Percentiles rank a stretch among this genome's conserved stretches.
phyloP scores from a whole-genome alignment of 495 filamentous ascomycete species.

The Tuber umbilicatum region DNA sequence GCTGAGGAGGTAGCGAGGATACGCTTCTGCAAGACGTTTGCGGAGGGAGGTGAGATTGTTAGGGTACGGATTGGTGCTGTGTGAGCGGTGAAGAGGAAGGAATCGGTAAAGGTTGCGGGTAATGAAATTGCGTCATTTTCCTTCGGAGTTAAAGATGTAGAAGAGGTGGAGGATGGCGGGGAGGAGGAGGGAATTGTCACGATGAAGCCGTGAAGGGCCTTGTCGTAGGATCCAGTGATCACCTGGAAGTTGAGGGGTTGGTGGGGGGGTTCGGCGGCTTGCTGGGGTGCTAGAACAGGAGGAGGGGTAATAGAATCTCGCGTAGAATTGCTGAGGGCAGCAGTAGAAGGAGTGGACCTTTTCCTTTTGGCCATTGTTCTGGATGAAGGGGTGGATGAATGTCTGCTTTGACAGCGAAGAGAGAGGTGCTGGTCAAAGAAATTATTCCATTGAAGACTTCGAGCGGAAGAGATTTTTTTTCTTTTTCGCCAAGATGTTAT shows the following conservation, averaged over 20 bases:
- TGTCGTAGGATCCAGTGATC: slow-evolving; percentile 89
- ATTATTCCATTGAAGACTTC: not conserved
- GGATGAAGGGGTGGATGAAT: not conserved
- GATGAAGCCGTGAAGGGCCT: slow-evolving; percentile 83
- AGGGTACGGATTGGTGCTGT: slow-evolving; percentile 82
- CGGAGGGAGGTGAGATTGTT: slow-evolving; percentile 72
- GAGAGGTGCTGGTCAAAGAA: not conserved
- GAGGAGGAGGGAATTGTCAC: slow-evolving; percentile 53
- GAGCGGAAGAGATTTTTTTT: slow-evolving; percentile 10
- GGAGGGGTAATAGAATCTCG: slow-evolving; percentile 3
- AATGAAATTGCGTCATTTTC: slow-evolving; percentile 47
- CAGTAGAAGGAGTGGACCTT: slow-evolving; percentile 48
- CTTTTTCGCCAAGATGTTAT: slow-evolving; percentile 25
- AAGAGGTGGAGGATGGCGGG: slow-evolving; percentile 25
- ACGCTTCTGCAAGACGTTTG: slow-evolving; percentile 54
- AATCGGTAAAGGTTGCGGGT: slow-evolving; percentile 63
- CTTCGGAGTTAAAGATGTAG: slow-evolving; percentile 10
- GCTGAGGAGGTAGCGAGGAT: slow-evolving; percentile 82
- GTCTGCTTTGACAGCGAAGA: not conserved
- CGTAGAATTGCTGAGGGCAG: slow-evolving; percentile 30
- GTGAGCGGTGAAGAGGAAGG: slow-evolving; percentile 93
- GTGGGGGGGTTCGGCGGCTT: slow-evolving; percentile 27
- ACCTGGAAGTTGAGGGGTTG: slow-evolving; percentile 65
- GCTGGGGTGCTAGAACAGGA: not conserved
- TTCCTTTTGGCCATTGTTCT: slow-evolving; percentile 68